Conservation (phyloP, 1,284 basidiomycete species). For the Stygiomarasmius scandens region DNA sequence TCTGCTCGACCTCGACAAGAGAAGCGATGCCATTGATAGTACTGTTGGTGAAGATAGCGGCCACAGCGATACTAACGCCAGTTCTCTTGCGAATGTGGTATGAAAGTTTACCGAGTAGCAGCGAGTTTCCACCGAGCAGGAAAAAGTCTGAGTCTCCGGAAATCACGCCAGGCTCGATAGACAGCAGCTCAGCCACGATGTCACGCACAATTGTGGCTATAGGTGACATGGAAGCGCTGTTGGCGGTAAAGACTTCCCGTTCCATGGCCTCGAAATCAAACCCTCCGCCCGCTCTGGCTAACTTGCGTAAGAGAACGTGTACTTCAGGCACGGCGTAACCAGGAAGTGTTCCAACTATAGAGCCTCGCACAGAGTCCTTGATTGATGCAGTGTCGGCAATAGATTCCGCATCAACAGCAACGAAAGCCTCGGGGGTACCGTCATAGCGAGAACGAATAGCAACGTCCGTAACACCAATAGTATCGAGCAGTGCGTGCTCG, state of each 20-base stretch:
- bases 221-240: constrained; percentile 34
- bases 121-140: constrained; percentile 47
- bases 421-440: constrained; percentile 38
- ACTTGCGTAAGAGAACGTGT: constrained; percentile 30
- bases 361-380: not conserved
- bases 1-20: constrained; percentile 36
- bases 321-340: constrained; percentile 44
- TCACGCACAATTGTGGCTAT: constrained; percentile 40
- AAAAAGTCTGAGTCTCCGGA: constrained; percentile 46
- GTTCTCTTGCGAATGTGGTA: constrained; percentile 43
- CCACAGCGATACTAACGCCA: constrained; percentile 38
- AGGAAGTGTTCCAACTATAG: constrained; percentile 22
- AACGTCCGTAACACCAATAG: constrained; percentile 54
- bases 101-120: constrained; percentile 46
- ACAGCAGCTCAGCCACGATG: constrained; percentile 42
- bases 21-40: constrained; percentile 43
- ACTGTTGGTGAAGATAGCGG: constrained; percentile 43
- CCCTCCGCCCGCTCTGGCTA: constrained; percentile 23
- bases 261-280: constrained; percentile 42
- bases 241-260: constrained; percentile 26
- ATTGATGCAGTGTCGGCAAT: constrained; percentile 17
- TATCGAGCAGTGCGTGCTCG: constrained; percentile 45
- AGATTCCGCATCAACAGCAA: constrained; percentile 24
- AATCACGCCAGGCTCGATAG: constrained; percentile 36
- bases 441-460: constrained; percentile 37